phyloP scores from a whole-genome alignment of 2,329 filamentous ascomycete genomes.

The Ploettnerulaceae sp. region DNA sequence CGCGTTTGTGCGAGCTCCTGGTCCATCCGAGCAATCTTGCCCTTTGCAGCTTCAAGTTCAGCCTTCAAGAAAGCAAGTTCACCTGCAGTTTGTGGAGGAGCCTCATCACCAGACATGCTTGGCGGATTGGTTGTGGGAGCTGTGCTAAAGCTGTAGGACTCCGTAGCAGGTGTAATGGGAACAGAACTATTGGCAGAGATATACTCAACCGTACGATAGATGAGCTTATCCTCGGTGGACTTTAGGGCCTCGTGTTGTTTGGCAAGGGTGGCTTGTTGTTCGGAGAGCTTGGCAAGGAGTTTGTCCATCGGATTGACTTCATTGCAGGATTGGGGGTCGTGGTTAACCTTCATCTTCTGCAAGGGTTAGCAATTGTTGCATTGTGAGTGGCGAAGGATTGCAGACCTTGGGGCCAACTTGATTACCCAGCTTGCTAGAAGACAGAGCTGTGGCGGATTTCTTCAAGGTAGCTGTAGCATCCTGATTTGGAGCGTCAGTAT shows the following conservation, averaged over 20 bases:
- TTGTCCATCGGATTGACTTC: conserved; percentile 61
- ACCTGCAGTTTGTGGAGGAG: conserved; percentile 36
- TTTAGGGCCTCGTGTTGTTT: conserved; percentile 54
- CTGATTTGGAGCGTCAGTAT: conserved; percentile 20
- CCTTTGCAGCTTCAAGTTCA: conserved; percentile 66
- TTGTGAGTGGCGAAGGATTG: neutral
- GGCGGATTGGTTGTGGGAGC: conserved; percentile 48
- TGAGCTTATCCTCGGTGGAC: conserved; percentile 24
- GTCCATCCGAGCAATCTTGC: conserved; percentile 65
- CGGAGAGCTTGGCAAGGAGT: conserved; percentile 67
- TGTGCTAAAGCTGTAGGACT: conserved; percentile 43
- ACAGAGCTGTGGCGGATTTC: conserved; percentile 41
- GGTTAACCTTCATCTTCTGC: conserved; percentile 46
- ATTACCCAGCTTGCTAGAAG: conserved; percentile 52
- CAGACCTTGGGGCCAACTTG: conserved; percentile 49
- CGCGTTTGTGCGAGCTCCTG: conserved; percentile 64
- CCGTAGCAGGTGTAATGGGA: conserved; percentile 57
- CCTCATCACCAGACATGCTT: conserved; percentile 43
- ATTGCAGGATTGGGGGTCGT: conserved; percentile 37
- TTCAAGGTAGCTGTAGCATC: conserved; percentile 28
- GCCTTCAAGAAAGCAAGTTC: conserved; percentile 65
- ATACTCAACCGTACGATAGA: conserved; percentile 39
- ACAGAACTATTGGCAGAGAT: conserved; percentile 51
- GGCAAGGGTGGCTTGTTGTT: conserved; percentile 58
- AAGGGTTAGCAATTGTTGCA: conserved; percentile 28